These are phyloP conservation scores for Vaccinium myrtillus DNA, from an alignment of 148 eudicot species.

Conservation along the genomic window DNA sequence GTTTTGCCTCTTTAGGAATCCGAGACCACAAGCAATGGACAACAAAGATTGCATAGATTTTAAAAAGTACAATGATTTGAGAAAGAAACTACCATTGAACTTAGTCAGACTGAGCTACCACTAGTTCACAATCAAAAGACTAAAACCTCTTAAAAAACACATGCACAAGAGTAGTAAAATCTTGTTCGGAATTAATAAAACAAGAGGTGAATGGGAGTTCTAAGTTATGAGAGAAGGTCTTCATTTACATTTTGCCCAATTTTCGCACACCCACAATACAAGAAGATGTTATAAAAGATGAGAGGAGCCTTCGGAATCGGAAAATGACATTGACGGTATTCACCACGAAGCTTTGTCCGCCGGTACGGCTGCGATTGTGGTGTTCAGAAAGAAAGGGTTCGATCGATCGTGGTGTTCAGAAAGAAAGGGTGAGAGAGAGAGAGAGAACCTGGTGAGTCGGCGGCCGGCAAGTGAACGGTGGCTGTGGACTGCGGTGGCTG, in stretches of 20 bases:
- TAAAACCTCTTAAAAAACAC: slow-evolving; percentile 17
- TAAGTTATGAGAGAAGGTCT: slow-evolving; percentile 14
- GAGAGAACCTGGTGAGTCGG: too few relatives aligned
- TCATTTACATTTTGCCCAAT: slow-evolving; percentile 17
- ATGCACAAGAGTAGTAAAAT: neutral
- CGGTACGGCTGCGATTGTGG: too few relatives aligned
- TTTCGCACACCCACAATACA: too few relatives aligned
- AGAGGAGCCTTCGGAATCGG: too few relatives aligned
- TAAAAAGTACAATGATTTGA: neutral
- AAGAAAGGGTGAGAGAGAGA: too few relatives aligned
- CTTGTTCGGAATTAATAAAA: neutral
- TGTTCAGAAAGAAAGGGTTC: too few relatives aligned
- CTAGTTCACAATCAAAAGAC: neutral
- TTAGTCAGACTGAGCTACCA: slow-evolving; percentile 15
- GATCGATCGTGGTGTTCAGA: too few relatives aligned
- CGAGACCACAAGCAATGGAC: neutral
- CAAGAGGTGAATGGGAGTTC: slow-evolving; percentile 15
- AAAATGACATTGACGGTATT: too few relatives aligned
- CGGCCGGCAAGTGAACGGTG: too few relatives aligned
- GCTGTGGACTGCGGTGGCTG: too few relatives aligned
- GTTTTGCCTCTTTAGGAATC: neutral
- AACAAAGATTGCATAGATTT: slow-evolving; percentile 6
- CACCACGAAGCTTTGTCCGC: too few relatives aligned
- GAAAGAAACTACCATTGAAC: slow-evolving; percentile 6
- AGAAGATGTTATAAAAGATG: too few relatives aligned